Evolutionary conservation across 192 early-diverging fungal species (phyloP), one percentile per base, ranked within the genome.

Genomic region (Coemansia sp.): DNA sequence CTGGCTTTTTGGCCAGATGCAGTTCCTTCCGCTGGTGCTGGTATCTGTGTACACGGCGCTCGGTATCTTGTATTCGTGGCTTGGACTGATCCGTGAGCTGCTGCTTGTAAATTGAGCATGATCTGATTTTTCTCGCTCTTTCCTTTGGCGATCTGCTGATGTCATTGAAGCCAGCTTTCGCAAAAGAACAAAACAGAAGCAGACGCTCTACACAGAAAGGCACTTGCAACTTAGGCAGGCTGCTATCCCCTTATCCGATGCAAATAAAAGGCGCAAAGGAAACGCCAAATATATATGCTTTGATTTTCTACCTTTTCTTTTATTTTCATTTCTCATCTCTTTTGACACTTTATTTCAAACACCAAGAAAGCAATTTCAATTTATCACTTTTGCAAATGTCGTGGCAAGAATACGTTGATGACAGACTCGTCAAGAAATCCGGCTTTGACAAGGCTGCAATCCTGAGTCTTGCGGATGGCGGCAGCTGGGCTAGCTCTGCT

Each of bases 351-450:
- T 52, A 25, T 60, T 60, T 64, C 39, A 42, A 42, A 42, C 6
- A 66, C 24, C 23, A 55, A 45, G 46, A 45, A 22, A 16, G 8
- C 64, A 45, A 24, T 52, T 55, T 35, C 47, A 24, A 51, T 55
- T 35, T 49, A 48, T 56, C n/a, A 50, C 46, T n/a, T n/a, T n/a
- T n/a, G n/a, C n/a, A n/a, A 46, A 64, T 64, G 63, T 87, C 85
- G 61, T 91, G 89, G 89, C 86, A 92, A 83, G 35, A 78, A 59
- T 95, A 94, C 82, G 87, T 95, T 68, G 92, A 92, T 71, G 72
- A 52, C 66, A 91, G 88, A 83, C 85, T 92, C 51, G 71, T 93
- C 55, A 89, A 81, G 23, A 87, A 89, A 49, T 83, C 85, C 25
- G 87, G 89, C 74, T 83, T 93, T 68, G 16, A 62, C 59, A 74